Percentiles rank a stretch among this genome's conserved stretches.
phyloP scores from a whole-genome alignment of 306 rosid species.

The Biancaea sappan region DNA sequence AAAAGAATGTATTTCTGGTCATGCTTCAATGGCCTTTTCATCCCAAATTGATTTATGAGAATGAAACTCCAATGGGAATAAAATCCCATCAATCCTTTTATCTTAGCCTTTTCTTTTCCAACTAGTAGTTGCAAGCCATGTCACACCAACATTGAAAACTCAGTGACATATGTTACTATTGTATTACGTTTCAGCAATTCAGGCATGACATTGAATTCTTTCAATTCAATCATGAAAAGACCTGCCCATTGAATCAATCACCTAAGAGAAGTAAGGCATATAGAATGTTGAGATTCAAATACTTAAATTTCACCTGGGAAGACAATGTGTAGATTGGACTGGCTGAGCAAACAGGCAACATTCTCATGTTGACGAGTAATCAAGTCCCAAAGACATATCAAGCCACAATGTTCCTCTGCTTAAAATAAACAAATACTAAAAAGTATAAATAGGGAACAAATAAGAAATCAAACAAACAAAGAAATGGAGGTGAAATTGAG shows the following conservation, averaged over 20 bases:
- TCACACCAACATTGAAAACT: not conserved
- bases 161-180: not conserved
- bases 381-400: constrained; percentile 12
- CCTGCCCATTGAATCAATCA: not conserved
- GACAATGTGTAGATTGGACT: constrained; percentile 59
- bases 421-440: constrained; percentile 5
- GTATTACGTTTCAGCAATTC: not conserved
- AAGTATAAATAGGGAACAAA: not conserved
- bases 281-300: not conserved
- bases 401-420: constrained; percentile 25
- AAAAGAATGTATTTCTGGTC: not conserved
- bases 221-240: not conserved
- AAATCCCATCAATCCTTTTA: not conserved
- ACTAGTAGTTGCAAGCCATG: not conserved
- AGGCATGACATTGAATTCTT: not conserved
- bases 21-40: not conserved
- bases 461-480: not conserved
- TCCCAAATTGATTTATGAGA: not conserved
- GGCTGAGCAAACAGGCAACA: constrained; percentile 87
- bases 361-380: constrained; percentile 44
- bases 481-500: not conserved
- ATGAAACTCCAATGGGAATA: not conserved
- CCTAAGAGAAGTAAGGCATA: not conserved
- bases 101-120: constrained; percentile 3
- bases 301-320: constrained; percentile 59